phyloP scores from a whole-genome alignment of 2,329 filamentous ascomycete genomes.

The Coniella vitis region DNA sequence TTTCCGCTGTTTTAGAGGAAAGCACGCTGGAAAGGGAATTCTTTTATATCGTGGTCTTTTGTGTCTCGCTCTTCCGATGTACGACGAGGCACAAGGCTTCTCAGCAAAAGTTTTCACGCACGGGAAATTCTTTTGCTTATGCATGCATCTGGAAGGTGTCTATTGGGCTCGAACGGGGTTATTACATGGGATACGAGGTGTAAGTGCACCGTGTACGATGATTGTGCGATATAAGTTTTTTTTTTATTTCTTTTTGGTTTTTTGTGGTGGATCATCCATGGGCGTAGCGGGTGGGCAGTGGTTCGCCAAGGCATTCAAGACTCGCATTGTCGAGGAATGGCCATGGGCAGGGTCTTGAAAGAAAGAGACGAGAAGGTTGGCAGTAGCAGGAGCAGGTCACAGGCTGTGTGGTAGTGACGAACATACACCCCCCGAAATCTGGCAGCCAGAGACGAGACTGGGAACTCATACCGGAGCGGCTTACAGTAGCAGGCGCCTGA shows the following conservation, averaged over 20 bases:
- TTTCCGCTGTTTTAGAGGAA: background rate
- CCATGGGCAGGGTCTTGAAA: background rate
- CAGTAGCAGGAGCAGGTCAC: background rate
- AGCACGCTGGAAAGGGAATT: background rate
- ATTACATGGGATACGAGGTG: conserved; percentile 13
- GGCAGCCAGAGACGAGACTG: conserved; percentile 9
- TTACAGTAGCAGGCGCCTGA: conserved; percentile 9
- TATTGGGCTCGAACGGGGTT: conserved; percentile 8
- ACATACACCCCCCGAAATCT: background rate
- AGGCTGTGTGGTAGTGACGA: background rate
- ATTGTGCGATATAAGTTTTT: conserved; percentile 11
- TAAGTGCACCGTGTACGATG: conserved; percentile 15
- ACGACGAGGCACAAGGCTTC: background rate
- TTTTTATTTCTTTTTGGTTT: background rate
- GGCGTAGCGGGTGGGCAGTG: too few relatives aligned
- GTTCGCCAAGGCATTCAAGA: background rate
- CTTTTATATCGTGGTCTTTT: conserved; percentile 12
- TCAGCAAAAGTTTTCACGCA: conserved; percentile 14
- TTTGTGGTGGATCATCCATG: too few relatives aligned
- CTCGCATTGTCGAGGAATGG: background rate
- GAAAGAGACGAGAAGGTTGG: background rate
- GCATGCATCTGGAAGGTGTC: conserved; percentile 17
- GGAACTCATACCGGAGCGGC: background rate
- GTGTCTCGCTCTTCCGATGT: background rate
- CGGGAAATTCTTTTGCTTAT: conserved; percentile 8